A percentile compares a stretch with the other conserved stretches of the same genome.
Conservation (phyloP, 2,329 filamentous ascomycete species). For the Chalara sp. region DNA sequence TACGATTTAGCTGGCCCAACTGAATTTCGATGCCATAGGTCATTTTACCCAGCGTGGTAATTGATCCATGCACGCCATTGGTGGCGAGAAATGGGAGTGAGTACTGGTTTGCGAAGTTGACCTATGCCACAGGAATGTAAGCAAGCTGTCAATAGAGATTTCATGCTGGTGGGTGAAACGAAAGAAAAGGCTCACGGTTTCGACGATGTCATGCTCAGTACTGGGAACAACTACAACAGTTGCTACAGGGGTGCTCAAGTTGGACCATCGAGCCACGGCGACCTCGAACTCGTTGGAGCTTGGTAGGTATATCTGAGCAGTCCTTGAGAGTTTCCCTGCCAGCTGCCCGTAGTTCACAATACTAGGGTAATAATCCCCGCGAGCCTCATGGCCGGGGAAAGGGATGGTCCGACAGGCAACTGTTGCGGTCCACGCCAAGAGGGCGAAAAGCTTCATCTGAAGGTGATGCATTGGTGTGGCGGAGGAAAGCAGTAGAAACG, state of each 20-base stretch:
- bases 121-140: background rate
- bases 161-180: background rate
- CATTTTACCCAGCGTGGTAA: conserved; percentile 27
- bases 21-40: conserved; percentile 29
- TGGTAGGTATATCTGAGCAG: conserved; percentile 14
- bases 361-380: background rate
- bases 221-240: conserved; percentile 41
- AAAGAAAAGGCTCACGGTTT: conserved; percentile 31
- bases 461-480: background rate
- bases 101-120: too few relatives aligned
- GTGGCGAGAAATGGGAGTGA: too few relatives aligned
- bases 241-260: conserved; percentile 33
- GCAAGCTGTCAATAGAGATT: background rate
- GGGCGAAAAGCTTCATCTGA: background rate
- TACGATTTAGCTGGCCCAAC: conserved; percentile 23
- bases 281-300: conserved; percentile 10
- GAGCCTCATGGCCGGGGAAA: background rate
- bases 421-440: background rate
- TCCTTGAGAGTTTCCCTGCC: conserved; percentile 9
- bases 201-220: conserved; percentile 40
- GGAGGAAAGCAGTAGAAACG: background rate
- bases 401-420: background rate
- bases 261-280: conserved; percentile 26
- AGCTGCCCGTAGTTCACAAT: background rate
- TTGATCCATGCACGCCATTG: background rate